Percentiles rank a stretch among this genome's conserved stretches.
Conservation (phyloP, 495 filamentous ascomycete genomes). For the Penicillium paradoxum region DNA sequence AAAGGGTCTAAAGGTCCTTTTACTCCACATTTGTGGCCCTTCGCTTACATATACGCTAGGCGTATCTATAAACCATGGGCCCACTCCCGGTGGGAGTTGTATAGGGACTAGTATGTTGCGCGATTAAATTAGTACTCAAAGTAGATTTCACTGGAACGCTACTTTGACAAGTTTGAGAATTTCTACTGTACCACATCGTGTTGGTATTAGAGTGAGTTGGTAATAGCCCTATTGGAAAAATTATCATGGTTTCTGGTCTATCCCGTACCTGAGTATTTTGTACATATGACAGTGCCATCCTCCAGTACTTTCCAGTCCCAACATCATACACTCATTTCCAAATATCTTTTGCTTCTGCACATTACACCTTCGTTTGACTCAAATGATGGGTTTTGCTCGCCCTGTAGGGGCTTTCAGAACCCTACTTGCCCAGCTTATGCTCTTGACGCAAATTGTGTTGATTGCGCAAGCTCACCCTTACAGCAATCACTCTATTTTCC, state of each 20-base stretch:
- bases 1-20: neutral
- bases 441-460: neutral
- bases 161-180: neutral
- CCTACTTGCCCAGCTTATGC: neutral
- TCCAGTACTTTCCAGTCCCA: neutral
- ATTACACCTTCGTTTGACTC: neutral
- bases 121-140: neutral
- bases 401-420: neutral
- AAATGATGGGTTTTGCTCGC: constrained; percentile 1
- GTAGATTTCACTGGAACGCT: neutral
- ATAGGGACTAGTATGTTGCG: constrained; percentile 1
- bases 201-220: neutral
- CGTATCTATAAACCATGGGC: neutral
- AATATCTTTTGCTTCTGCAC: neutral
- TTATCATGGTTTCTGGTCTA: neutral
- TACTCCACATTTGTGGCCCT: neutral
- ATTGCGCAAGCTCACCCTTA: constrained; percentile 1
- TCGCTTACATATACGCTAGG: neutral
- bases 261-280: neutral
- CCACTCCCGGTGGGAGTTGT: neutral
- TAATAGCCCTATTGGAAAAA: neutral
- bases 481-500: neutral
- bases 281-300: neutral
- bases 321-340: constrained; percentile 1
- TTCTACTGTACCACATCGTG: neutral